These are phyloP conservation scores for Skeletonema costatum DNA, from an alignment of 108 stramenopile species.

Conservation along the genomic window DNA sequence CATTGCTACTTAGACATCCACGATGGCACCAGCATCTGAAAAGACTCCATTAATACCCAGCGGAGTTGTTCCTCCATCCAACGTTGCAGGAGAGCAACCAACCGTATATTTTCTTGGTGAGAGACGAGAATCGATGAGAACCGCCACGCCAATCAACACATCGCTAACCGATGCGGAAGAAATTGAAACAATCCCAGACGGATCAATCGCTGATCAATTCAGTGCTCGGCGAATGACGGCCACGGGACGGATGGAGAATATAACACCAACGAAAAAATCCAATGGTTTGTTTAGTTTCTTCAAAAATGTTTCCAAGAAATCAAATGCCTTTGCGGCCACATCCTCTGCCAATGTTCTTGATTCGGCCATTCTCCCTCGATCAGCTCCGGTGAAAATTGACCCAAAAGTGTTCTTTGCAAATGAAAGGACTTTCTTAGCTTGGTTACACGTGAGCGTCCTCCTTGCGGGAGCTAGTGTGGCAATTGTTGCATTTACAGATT, in stretches of 20 bases:
- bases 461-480: constrained; percentile 87
- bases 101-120: constrained; percentile 43
- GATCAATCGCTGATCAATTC: constrained; percentile 48
- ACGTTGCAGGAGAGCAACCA: constrained; percentile 31
- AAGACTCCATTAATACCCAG: constrained; percentile 29
- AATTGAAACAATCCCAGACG: constrained; percentile 56
- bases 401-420: constrained; percentile 95
- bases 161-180: constrained; percentile 30
- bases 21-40: constrained; percentile 31
- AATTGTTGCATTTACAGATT: constrained; percentile 72
- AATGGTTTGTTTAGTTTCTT: constrained; percentile 47
- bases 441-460: constrained; percentile 88
- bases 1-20: not conserved
- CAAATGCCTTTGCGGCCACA: constrained; percentile 40
- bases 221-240: constrained; percentile 32
- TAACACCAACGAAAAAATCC: not conserved
- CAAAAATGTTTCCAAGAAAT: constrained; percentile 49
- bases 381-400: constrained; percentile 73
- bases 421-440: constrained; percentile 96
- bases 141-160: not conserved
- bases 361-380: constrained; percentile 15
- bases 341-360: constrained; percentile 5
- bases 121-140: constrained; percentile 16
- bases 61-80: constrained; percentile 20
- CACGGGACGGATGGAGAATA: not conserved